Percentiles rank a stretch among this genome's conserved stretches.
Evolutionary conservation across 139 green algal genomes (phyloP).

Genomic region (Coelastrella sp.): DNA sequence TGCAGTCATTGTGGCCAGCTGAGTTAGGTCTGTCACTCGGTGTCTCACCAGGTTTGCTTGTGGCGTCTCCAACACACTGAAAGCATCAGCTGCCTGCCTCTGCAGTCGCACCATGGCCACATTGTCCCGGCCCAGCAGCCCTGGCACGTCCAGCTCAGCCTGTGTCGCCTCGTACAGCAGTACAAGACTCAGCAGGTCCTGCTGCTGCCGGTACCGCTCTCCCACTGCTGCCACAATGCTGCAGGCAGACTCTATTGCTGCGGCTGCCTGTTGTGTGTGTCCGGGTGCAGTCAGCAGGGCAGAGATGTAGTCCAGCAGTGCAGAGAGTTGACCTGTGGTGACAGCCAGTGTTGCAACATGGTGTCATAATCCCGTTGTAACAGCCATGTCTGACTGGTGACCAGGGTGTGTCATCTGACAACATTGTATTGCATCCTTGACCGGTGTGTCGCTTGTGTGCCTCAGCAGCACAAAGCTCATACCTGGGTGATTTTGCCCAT

Average conservation of each 20-base stretch:
- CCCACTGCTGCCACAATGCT: constrained; percentile 41
- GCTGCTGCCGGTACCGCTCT: constrained; percentile 54
- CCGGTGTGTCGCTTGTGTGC: neutral
- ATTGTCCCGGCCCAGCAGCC: constrained; percentile 10
- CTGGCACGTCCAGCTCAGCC: constrained; percentile 45
- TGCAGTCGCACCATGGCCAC: constrained; percentile 8
- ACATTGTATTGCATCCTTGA: no score
- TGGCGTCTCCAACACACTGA: constrained; percentile 43
- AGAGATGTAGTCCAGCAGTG: constrained; percentile 56
- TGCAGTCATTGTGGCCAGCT: neutral
- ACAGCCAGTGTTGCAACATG: neutral
- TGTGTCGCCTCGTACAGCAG: constrained; percentile 57
- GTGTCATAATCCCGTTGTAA: neutral
- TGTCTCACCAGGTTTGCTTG: constrained; percentile 36
- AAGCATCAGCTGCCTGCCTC: constrained; percentile 41
- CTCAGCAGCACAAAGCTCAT: neutral
- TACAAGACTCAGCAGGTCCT: constrained; percentile 55
- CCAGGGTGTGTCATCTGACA: no score
- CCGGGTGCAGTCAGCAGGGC: constrained; percentile 14
- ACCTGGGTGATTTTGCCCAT: constrained; percentile 30
- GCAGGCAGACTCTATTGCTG: constrained; percentile 22
- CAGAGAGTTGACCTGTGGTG: constrained; percentile 37
- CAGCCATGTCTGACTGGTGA: neutral
- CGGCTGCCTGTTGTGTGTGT: constrained; percentile 5
- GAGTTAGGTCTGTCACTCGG: neutral